Evolutionary conservation across 495 filamentous ascomycete genomes (phyloP), one percentile per base, ranked within the genome.

Genomic region (Halenospora varia): DNA sequence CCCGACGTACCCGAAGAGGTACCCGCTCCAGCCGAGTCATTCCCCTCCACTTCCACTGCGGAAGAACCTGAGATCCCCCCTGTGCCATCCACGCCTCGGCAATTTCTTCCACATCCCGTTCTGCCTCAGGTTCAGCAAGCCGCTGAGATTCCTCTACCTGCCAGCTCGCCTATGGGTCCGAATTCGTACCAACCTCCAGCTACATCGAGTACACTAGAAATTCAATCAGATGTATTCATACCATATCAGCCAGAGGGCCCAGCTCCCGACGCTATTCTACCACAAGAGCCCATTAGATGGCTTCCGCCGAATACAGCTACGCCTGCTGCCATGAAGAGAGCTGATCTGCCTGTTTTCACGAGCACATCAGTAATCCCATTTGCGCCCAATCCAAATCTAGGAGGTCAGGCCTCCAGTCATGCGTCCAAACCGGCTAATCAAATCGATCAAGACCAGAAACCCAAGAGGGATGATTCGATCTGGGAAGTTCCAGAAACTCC

Each of bases 341-440:
- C 11, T 18, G 75, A 75, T 10, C 63, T 84, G 9, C 81, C 81
- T 10, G 68, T 78, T 9, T 79, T 83, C 47, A 78, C 78, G 35
- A 71, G 78, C 0, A 80, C 66, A 24, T 73, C 74, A 2, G 70
- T 73, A 1, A 84, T 83, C 42, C 75, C 72, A 3, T 83, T 84
- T 29, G 62, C 52, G 9, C 3, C 44, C 2, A 57, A 51, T 29
- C 25, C 42, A 11, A 58, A 48, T 17, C 22, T 45, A 19, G 20
- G n/a, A 6, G n/a, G 17, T 2, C 42, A 50, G 19, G 10, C 20
- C 4, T 19, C 50, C 40, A 24, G 18, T 3, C 55, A 41, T 10
- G 26, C 19, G 2, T 40, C 45, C 11, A 57, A 29, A 18, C n/a
- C n/a, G n/a, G 15, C 13, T 23, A 20, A 49, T 10, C 19, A 9